Base-by-base conservation (phyloP, 495 filamentous ascomycete species). In the Aspergillus campestris region DNA sequence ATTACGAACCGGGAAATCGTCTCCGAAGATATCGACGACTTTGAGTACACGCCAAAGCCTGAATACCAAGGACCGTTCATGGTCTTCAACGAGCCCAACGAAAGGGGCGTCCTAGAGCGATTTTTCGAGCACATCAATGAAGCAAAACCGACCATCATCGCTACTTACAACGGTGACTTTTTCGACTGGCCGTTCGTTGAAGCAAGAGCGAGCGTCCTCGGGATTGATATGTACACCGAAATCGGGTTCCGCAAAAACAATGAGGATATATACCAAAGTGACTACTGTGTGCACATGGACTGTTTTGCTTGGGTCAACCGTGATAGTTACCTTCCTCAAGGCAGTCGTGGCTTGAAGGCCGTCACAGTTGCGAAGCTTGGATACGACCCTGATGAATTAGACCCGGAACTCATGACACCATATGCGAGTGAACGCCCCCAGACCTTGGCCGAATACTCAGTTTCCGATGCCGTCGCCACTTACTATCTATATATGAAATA, bases 401-500 rank as follows among this genome's bases (percentile, higher is more conserved):
- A 99, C 60, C 92, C 92, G 0, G 92, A 99, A 60, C 74, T 97
- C 50, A 99, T 99, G 92, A 94, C 91, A 38, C 86, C 80, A 28
- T 95, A 95, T 65, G 92, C 92, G 10, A 82, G 74, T 47, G 94
- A 99, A 67, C 74, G 86, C 49, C 92, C 92, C 1, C 92, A 99
- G 59, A 92, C 85, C 0, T 67, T 99, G 35, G 89, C 92, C 1
- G 92, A 99, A 52, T 99, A 99, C 67, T 99, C 92, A 0, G 92
- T 99, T 36, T 99, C 92, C 52, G 92, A 99, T 78, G 92, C 92
- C 28, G 92, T 99, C 13, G 92, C 92, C 3, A 99, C 92, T 3
- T 99, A 97, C 62, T 99, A 99, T 58, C 75, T 99, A 35, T 99
- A 99, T 70, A 99, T 97, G 92, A 99, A 99, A 86, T 99, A 99